Evolutionary conservation across 257 asterid genomes (phyloP), one percentile per base, ranked within the genome.

Genomic region (Capsicum baccatum): DNA sequence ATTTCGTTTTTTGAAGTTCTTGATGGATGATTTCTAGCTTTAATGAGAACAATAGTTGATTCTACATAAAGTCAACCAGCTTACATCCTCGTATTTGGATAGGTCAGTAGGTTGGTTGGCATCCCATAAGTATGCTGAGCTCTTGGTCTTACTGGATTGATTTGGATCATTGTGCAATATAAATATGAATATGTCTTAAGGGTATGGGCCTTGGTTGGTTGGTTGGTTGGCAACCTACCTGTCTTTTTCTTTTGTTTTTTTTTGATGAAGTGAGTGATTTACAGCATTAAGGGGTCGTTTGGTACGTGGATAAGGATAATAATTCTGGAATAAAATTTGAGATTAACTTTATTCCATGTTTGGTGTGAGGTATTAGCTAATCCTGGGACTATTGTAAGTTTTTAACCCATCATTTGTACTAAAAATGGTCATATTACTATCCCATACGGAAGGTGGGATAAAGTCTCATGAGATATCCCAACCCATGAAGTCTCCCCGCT

Each of bases 81-180:
- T 10, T 48, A 48, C n/a, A 19, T 50, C 8, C 60, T 74, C 44
- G 17, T 74, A 74, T 21, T 48, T 74, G 57, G 13, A 12, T 50
- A 50, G 80, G 8, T 74, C 44, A 74, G 6, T 8, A 50, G 62
- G 60, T 14, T 74, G 60, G 19, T 74, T 17, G 19, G 44, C 80
- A 14, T 74, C 80, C 44, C 44, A 12, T 74, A 55, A 3, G n/a
- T 73, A 54, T 47, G 71, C 80, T 74, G 60, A 74, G 12, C 44
- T 50, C 6, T 48, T 74, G 80, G 35, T 19, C 10, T 50, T 48
- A 48, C 42, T 73, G n/a, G 19, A 9, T 64, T 74, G 42, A 50
- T 74, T 13, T 14, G 50, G 60, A 50, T 44, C 39, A 47, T 12
- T 10, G 6, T 10, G 39, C 56, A 44, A 71, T 71, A 26, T 64